A percentile compares a stretch with the other conserved stretches of the same genome.
phyloP scores from a whole-genome alignment of 768 basidiomycete genomes.

The Cyclocybe aegerita region DNA sequence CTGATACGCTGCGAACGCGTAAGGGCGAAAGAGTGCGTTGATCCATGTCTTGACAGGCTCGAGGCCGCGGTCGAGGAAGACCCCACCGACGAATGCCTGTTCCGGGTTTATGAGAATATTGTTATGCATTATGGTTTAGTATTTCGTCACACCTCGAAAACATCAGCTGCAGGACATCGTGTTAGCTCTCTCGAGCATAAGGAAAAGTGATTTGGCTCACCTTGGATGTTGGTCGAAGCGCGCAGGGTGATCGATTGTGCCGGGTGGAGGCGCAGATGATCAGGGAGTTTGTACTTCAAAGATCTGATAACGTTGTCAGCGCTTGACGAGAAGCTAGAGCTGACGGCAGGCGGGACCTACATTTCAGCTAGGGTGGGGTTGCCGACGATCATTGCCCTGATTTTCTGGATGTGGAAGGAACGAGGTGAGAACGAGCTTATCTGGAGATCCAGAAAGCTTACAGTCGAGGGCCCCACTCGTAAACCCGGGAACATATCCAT shows the following conservation, averaged over 20 bases:
- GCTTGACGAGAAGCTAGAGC: slow-evolving; percentile 2
- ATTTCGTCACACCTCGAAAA: slow-evolving; percentile 63
- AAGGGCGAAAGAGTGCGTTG: slow-evolving; percentile 60
- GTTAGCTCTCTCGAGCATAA: slow-evolving; percentile 3
- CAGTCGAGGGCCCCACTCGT: slow-evolving; percentile 78
- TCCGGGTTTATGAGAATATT: background rate
- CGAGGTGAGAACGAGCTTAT: slow-evolving; percentile 6
- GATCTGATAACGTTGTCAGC: slow-evolving; percentile 40
- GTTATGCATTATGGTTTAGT: background rate
- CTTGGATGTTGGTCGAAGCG: slow-evolving; percentile 72
- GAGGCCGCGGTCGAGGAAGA: slow-evolving; percentile 72
- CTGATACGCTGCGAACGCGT: slow-evolving; percentile 58
- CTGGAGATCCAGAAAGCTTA: slow-evolving; percentile 27
- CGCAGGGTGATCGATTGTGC: slow-evolving; percentile 73
- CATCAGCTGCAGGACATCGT: slow-evolving; percentile 51
- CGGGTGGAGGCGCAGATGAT: slow-evolving; percentile 60
- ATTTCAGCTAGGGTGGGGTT: slow-evolving; percentile 74
- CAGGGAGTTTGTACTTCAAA: slow-evolving; percentile 61
- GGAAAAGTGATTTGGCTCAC: slow-evolving; percentile 31
- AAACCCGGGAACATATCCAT: slow-evolving; percentile 64
- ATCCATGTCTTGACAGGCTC: slow-evolving; percentile 59
- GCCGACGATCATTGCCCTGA: slow-evolving; percentile 71
- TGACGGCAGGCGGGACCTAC: slow-evolving; percentile 30
- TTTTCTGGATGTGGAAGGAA: slow-evolving; percentile 53
- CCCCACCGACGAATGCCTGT: slow-evolving; percentile 78